These are phyloP conservation scores for Boletus pseudopeckii DNA, from an alignment of 768 basidiomycete species.

Conservation along the genomic window DNA sequence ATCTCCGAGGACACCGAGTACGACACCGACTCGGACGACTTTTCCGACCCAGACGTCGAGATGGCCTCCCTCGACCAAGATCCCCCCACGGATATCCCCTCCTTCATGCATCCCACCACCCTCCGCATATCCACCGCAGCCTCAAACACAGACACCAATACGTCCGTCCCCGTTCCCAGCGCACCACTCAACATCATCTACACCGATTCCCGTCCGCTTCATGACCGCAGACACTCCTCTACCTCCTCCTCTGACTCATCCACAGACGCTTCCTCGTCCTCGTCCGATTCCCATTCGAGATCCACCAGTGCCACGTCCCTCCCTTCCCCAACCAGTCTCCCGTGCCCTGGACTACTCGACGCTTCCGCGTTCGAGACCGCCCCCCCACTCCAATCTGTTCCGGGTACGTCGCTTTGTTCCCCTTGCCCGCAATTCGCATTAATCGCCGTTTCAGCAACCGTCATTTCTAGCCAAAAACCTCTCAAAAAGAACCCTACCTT, in stretches of 20 bases:
- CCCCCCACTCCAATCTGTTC: neutral
- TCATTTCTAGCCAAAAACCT: slow-evolving; percentile 5
- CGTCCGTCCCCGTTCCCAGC: slow-evolving; percentile 8
- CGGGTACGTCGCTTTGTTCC: slow-evolving; percentile 1
- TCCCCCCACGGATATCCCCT: slow-evolving; percentile 22
- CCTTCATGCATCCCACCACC: slow-evolving; percentile 40
- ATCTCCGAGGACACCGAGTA: slow-evolving; percentile 28
- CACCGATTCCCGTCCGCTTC: neutral
- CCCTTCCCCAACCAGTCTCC: slow-evolving; percentile 22
- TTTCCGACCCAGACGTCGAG: slow-evolving; percentile 26
- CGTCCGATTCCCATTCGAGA: slow-evolving; percentile 19
- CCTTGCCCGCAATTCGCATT: neutral
- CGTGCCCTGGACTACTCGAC: slow-evolving; percentile 9
- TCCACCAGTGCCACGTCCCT: slow-evolving; percentile 29
- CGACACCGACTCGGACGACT: slow-evolving; percentile 30
- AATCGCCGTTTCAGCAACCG: slow-evolving; percentile 11
- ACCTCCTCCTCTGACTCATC: slow-evolving; percentile 23
- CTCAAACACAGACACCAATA: slow-evolving; percentile 5
- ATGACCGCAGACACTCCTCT: slow-evolving; percentile 34
- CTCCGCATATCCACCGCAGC: slow-evolving; percentile 30
- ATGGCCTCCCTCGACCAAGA: slow-evolving; percentile 31
- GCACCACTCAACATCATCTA: slow-evolving; percentile 14
- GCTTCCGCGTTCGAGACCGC: slow-evolving; percentile 1
- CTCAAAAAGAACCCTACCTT: slow-evolving; percentile 34
- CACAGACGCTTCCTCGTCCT: slow-evolving; percentile 22